phyloP scores from a whole-genome alignment of 2,329 filamentous ascomycete genomes.

The Elsinoe perseae region DNA sequence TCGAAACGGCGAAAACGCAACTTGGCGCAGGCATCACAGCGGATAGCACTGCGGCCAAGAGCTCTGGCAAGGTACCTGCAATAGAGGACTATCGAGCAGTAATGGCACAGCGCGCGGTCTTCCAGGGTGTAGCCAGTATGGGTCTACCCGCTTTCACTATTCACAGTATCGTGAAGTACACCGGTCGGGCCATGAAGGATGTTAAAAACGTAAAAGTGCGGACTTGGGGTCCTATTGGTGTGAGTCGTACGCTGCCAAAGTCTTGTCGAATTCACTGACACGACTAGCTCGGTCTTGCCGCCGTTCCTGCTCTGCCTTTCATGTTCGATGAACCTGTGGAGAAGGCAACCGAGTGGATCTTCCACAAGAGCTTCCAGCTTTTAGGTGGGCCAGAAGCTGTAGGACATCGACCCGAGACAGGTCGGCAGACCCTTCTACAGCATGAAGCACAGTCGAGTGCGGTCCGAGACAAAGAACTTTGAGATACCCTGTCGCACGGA shows the following conservation, averaged over 20 bases:
- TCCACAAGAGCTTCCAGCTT: conserved; percentile 70
- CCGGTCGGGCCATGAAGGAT: conserved; percentile 75
- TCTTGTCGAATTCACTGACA: conserved; percentile 19
- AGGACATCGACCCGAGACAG: conserved; percentile 33
- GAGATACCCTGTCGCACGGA: conserved; percentile 7
- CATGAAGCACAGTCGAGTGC: conserved; percentile 27
- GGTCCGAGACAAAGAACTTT: conserved; percentile 35
- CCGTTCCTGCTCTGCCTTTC: conserved; percentile 72
- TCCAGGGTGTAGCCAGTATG: conserved; percentile 89
- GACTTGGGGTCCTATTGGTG: conserved; percentile 85
- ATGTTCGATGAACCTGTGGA: conserved; percentile 92
- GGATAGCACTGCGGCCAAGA: conserved; percentile 4
- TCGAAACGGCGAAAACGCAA: conserved; percentile 19
- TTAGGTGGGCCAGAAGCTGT: conserved; percentile 60
- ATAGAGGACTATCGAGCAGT: conserved; percentile 87
- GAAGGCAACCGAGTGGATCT: conserved; percentile 79
- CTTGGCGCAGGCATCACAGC: conserved; percentile 23
- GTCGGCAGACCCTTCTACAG: conserved; percentile 32
- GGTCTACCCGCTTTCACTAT: conserved; percentile 89
- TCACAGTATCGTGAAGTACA: conserved; percentile 85
- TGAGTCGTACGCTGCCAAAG: conserved; percentile 46
- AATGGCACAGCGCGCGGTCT: conserved; percentile 83
- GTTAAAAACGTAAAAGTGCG: conserved; percentile 66
- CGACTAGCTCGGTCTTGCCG: conserved; percentile 49
- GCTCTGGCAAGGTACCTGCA: conserved; percentile 51